phyloP scores from a whole-genome alignment of 805 yeast genomes.

The Blastobotrys terrestris region DNA sequence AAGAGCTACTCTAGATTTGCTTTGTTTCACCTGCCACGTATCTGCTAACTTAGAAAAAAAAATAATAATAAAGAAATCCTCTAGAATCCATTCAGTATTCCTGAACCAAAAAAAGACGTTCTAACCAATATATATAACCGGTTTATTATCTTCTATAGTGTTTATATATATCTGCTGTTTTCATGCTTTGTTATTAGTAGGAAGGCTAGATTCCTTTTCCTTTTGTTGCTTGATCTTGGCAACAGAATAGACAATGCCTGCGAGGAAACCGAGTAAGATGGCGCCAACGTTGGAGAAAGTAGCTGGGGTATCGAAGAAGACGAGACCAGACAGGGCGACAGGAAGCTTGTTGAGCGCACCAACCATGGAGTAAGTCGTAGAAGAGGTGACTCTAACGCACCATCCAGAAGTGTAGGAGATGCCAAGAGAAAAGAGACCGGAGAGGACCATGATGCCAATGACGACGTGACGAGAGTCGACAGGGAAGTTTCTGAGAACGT shows the following conservation, averaged over 20 bases:
- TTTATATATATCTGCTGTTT: background rate
- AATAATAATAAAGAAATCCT: no score
- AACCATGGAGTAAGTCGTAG: slow-evolving; percentile 98
- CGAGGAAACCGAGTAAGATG: slow-evolving; percentile 85
- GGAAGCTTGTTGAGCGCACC: slow-evolving; percentile 99
- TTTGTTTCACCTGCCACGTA: no score
- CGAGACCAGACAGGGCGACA: slow-evolving; percentile 88
- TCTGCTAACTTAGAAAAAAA: no score
- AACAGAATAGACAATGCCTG: slow-evolving; percentile 93
- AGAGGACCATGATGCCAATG: slow-evolving; percentile 76
- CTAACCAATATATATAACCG: no score
- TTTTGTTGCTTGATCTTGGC: slow-evolving; percentile 88
- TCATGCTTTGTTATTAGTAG: slow-evolving; percentile 14
- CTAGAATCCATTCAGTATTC: no score
- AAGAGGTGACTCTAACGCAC: slow-evolving; percentile 99
- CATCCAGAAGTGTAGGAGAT: slow-evolving; percentile 98
- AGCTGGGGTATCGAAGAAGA: slow-evolving; percentile 92
- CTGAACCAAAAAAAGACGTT: no score
- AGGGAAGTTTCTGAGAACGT: slow-evolving; percentile 75
- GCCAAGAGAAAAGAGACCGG: slow-evolving; percentile 93
- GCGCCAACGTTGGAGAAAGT: slow-evolving; percentile 89
- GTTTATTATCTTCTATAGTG: no score
- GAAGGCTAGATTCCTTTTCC: slow-evolving; percentile 22
- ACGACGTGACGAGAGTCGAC: slow-evolving; percentile 59
- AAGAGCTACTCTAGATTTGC: background rate